Evolutionary conservation across 164 flowering plant genomes (phyloP), one percentile per base, ranked within the genome.

Genomic region (Tinospora cordifolia): DNA sequence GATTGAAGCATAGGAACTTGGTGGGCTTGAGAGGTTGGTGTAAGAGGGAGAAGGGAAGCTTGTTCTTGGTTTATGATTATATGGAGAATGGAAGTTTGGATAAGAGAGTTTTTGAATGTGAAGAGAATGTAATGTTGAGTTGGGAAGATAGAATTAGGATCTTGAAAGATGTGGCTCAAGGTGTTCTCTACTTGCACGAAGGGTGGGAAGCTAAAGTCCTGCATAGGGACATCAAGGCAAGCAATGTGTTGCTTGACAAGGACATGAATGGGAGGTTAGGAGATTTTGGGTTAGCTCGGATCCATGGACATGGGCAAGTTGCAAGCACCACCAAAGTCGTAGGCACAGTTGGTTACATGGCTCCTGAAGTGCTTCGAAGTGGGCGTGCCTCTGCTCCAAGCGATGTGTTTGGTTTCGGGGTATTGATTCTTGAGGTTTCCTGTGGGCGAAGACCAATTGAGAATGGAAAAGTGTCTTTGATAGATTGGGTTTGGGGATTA

Each of bases 61-160:
- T 84, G 30, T 74, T 80, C 6, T 73, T 84, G 68, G 75, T 83
- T 27, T 84, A 83, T 67, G 85, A 84, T 26, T 81, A 67, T 58
- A 84, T 84, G 87, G 81, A 77, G 69, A 83, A 83, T 54, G 84
- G 85, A n/a, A 83, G 87, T 47, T 73, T 84, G 39, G 87, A 84
- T 68, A 79, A 80, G 63, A 27, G 81, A 66, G 39, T 84, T 3
- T 83, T 84, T 70, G 84, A 77, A 39, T 75, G 79, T 58, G 65
- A 70, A 0, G 80, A 78, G 47, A 69, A 67, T 13, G 3, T 34
- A 40, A 47, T 74, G 49, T 36, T 84, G 72, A 65, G 71, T 30
- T 85, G 83, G 84, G 79, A 77, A 30, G 78, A 82, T 25, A 74
- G 86, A 27, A 14, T 78, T 12, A 75, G 75, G 27, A 68, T 81